Evolutionary conservation across 73 alveolate species (phyloP).

Genomic region (Halteria grandinella): DNA sequence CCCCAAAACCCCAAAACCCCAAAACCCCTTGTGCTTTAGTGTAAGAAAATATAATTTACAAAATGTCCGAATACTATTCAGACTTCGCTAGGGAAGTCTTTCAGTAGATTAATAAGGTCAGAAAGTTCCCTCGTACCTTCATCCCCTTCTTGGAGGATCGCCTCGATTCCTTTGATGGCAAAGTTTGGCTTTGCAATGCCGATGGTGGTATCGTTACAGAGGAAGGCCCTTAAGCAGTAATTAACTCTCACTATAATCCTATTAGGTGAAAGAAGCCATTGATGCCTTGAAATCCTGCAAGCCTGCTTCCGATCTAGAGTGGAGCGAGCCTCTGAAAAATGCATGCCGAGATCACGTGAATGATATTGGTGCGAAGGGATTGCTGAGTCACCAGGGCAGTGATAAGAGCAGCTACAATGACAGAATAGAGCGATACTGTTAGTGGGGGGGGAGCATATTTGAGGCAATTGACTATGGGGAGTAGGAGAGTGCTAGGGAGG

Average conservation of each 20-base stretch:
- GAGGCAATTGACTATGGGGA: constrained; percentile 84
- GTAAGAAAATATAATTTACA: too few species aligned
- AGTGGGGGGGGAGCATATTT: constrained; percentile 90
- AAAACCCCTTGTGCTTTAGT: too few species aligned
- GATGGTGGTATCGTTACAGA: constrained; percentile 20
- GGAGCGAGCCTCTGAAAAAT: too few species aligned
- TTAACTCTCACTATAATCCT: background rate
- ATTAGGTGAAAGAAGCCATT: constrained; percentile 46
- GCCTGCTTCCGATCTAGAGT: too few species aligned
- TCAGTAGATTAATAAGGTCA: constrained; percentile 8
- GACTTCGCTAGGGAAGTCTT: constrained; percentile 16
- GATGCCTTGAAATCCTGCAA: constrained; percentile 45
- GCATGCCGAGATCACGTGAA: constrained; percentile 85
- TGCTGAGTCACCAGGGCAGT: constrained; percentile 81
- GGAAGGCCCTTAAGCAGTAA: constrained; percentile 50
- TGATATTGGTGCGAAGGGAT: constrained; percentile 90
- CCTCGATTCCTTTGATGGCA: constrained; percentile 37
- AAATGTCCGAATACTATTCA: too few species aligned
- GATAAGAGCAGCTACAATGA: constrained; percentile 77
- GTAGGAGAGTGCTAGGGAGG: constrained; percentile 63
- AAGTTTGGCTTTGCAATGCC: too few species aligned
- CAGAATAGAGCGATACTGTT: constrained; percentile 85
- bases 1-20: too few species aligned
- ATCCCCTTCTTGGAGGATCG: constrained; percentile 5
- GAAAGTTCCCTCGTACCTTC: constrained; percentile 3